phyloP scores from a whole-genome alignment of 345 rosid genomes.

The Firmiana major region DNA sequence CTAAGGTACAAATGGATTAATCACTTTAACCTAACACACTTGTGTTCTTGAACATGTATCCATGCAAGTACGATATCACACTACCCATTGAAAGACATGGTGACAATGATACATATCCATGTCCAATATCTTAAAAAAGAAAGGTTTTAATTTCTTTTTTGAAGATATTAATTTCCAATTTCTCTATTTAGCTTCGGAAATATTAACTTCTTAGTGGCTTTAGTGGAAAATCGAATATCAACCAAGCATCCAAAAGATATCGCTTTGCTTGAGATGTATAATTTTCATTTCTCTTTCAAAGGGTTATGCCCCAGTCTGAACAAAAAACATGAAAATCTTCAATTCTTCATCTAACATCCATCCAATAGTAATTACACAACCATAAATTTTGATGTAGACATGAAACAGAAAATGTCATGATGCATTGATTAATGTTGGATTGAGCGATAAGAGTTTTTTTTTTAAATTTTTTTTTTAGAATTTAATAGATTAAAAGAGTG shows the following conservation, averaged over 20 bases:
- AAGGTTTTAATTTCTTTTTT: too few species aligned
- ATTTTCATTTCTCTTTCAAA: neutral
- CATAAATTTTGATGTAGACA: neutral
- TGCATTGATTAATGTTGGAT: too few species aligned
- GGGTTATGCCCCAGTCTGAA: too few species aligned
- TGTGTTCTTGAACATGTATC: too few species aligned
- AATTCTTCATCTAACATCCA: neutral
- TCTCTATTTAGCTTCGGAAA: neutral
- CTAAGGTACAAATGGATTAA: too few species aligned
- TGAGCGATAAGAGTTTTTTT: too few species aligned
- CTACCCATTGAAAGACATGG: too few species aligned
- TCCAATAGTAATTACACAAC: neutral
- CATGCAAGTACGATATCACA: too few species aligned
- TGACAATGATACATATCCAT: neutral
- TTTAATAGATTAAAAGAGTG: too few species aligned
- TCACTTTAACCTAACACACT: too few species aligned
- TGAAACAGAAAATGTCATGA: neutral
- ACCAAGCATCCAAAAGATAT: neutral
- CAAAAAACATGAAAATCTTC: neutral
- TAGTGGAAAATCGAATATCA: conserved; percentile 13
- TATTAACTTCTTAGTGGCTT: neutral
- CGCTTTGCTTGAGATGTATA: neutral
- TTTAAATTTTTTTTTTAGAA: too few species aligned
- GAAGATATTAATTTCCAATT: neutral
- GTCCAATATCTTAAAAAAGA: neutral